Evolutionary conservation across 176 grass and related monocot genomes (phyloP).

Genomic region (Areca catechu): DNA sequence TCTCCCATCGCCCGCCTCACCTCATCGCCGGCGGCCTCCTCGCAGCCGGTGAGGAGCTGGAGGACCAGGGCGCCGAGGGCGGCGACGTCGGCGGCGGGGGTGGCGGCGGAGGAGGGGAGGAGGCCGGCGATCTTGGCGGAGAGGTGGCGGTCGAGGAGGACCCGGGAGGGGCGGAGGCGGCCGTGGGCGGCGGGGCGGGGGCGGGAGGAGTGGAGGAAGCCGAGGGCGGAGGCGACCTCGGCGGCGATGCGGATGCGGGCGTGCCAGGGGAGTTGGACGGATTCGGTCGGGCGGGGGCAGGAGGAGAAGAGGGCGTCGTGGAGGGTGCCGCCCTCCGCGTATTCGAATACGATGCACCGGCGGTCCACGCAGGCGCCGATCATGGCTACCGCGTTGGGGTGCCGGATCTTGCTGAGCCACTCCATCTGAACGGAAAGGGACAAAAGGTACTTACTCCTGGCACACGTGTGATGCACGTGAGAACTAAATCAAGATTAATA

Average conservation of each 20-base stretch:
- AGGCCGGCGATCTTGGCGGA: conserved; percentile 8
- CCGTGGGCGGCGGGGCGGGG: neutral
- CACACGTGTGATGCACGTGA: too few species aligned
- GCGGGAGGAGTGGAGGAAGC: conserved; percentile 8
- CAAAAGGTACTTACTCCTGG: neutral
- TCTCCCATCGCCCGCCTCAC: neutral
- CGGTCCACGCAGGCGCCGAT: conserved; percentile 6
- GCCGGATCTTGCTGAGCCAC: conserved; percentile 1
- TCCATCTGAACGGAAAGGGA: neutral
- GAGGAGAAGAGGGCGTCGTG: conserved; percentile 3
- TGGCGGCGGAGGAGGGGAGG: neutral
- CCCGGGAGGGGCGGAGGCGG: conserved; percentile 4
- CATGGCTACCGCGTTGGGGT: neutral
- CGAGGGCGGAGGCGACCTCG: conserved; percentile 9
- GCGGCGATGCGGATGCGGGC: conserved; percentile 11
- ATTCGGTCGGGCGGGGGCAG: neutral
- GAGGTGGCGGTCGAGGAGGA: conserved; percentile 6
- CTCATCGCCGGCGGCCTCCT: neutral
- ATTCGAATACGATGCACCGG: conserved; percentile 12
- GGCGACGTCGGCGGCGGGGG: neutral
- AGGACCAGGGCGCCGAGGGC: neutral
- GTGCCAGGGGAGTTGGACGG: neutral
- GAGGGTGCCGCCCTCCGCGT: neutral
- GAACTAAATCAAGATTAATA: too few species aligned
- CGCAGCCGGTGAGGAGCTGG: conserved; percentile 6